Evolutionary conservation across 371 early-diverging fungal species (phyloP), one percentile per base, ranked within the genome.

Genomic region (Blyttiomyces sp.): DNA sequence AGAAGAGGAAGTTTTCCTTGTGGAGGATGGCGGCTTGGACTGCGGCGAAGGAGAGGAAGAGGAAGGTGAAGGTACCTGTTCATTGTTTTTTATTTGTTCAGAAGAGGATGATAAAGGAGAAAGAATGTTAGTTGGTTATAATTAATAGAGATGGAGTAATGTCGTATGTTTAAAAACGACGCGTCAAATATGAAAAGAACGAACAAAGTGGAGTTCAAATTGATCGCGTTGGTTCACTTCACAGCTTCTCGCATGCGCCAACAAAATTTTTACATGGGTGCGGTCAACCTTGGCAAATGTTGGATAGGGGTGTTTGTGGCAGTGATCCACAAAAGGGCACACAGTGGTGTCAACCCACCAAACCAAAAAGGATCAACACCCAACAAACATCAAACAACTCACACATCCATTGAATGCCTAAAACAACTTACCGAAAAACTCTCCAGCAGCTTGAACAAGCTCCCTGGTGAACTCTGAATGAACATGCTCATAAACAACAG

Each of bases 41-140:
- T 9, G 75, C 79, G 24, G 69, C 73, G n/a, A 82, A 55, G 16
- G 79, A 74, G 34, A 81, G 58, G 52, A 83, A 85, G 62, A 85
- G 65, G 66, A 78, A 85, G 51, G 84, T 64, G 43, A 73, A 70
- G 52, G 79, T 80, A 23, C 82, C 85, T 52, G 80, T 39, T 11
- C n/a, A n/a, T 39, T 11, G 13, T 11, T 39, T 11, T 39, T 11
- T 39, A n/a, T n/a, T n/a, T n/a, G n/a, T n/a, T n/a, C n/a, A n/a
- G n/a, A n/a, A n/a, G n/a, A n/a, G n/a, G n/a, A n/a, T n/a, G n/a
- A n/a, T n/a, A n/a, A n/a, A n/a, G n/a, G n/a, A n/a, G n/a, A n/a
- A n/a, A n/a, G n/a, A n/a, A n/a, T n/a, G n/a, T n/a, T n/a, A n/a
- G n/a, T n/a, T n/a, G n/a, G n/a, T n/a, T n/a, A n/a, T n/a, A n/a